Base-by-base conservation (phyloP, 164 flowering plant genomes). In the Vitis riparia region DNA sequence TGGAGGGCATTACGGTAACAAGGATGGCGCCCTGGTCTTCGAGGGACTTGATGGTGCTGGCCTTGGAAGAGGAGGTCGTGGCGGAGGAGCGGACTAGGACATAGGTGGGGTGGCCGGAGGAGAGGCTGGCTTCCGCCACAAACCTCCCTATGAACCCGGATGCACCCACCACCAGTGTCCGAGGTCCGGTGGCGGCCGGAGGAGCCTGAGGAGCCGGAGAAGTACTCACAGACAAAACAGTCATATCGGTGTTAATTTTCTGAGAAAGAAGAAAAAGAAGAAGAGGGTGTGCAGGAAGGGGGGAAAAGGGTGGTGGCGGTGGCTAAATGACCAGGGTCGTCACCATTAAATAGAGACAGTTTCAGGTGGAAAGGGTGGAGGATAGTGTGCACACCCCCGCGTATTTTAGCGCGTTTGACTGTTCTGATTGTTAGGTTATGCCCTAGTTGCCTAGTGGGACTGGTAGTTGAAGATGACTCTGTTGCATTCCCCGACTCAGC, bases 81-180 rank as follows among this genome's bases (percentile, higher is more conserved):
- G 37, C 58, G 2, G 81, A 55, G 9, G 81, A 55, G 9, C 78
- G 78, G 68, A 74, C 60, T 0, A 80, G 70, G 14, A 80, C 9
- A 68, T 57, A 80, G 8, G 84, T 81, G 14, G 77, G 58, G 5
- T 61, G 71, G 11, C 79, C 79, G 17, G 76, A 49, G 52, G 55
- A 69, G 17, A 81, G 68, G 69, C 77, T 67, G 15, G 84, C 84
- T 10, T 75, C 81, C 2, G 84, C 63, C 2, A 81, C 19, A 63
- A 81, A 75, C 47, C 58, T 60, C 61, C 84, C 84, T 15, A 81
- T 81, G 71, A 77, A 81, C 2, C 84, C 81, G 11, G 79, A 71
- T 8, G 83, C 59, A 1, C 80, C 80, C 8, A 69, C 50, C 15
- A 74, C 60, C 2, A 74, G 66, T 49, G 63, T 57, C 12, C 37